These are phyloP conservation scores for Rhododendron vialii DNA, from an alignment of 148 eudicot species.

Conservation along the genomic window DNA sequence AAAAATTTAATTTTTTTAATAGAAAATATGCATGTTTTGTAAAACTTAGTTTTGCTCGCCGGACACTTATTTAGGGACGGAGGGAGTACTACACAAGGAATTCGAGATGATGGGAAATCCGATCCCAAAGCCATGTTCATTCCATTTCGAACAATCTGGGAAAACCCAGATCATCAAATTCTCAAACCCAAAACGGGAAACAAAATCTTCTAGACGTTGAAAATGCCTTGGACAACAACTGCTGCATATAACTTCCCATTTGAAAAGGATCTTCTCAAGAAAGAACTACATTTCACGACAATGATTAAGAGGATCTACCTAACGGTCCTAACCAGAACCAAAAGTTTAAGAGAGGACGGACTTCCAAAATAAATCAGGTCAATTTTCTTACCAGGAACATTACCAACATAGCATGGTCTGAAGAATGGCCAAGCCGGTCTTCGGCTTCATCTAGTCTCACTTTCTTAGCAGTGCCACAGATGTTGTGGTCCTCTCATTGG, in stretches of 20 bases:
- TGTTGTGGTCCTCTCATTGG: no score
- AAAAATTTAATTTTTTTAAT: no score
- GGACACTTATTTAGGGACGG: no score
- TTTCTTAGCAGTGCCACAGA: no score
- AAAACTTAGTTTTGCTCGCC: no score
- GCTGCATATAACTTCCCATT: neutral
- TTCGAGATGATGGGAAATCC: neutral
- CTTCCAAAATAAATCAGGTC: neutral
- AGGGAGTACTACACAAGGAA: neutral
- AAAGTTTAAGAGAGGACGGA: neutral
- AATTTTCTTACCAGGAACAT: neutral
- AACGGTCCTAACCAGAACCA: neutral
- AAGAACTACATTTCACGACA: neutral
- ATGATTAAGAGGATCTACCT: neutral
- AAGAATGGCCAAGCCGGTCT: neutral
- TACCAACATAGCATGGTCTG: neutral
- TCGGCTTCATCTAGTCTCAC: neutral
- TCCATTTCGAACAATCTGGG: neutral
- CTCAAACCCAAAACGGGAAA: neutral
- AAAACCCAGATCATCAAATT: neutral
- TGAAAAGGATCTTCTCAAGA: neutral
- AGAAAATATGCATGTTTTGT: no score
- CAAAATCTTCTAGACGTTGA: neutral
- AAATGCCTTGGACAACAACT: neutral
- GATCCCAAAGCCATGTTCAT: neutral